These are phyloP conservation scores for Boletus reticuloceps DNA, from an alignment of 768 basidiomycete genomes.

Conservation along the genomic window DNA sequence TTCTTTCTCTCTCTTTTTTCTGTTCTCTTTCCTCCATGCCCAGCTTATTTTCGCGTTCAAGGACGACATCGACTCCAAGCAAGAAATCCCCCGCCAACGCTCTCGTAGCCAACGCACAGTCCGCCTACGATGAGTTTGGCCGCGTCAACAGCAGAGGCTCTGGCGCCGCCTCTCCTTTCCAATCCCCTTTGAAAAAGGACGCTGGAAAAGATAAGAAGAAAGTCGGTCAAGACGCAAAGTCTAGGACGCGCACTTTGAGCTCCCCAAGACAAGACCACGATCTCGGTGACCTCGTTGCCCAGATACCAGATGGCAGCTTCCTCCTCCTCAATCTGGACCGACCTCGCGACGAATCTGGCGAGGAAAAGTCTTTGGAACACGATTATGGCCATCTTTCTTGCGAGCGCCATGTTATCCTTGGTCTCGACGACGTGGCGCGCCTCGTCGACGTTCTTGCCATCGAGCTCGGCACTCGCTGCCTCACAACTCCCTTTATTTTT, in stretches of 20 bases:
- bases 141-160: conserved; percentile 49
- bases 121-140: conserved; percentile 62
- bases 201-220: conserved; percentile 45
- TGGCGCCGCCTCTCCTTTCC: conserved; percentile 22
- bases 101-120: conserved; percentile 12
- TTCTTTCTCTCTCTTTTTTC: background rate
- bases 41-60: conserved; percentile 70
- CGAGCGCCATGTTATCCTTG: conserved; percentile 70
- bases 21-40: conserved; percentile 48
- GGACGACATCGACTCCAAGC: conserved; percentile 56
- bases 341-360: conserved; percentile 39
- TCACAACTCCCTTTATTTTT: conserved; percentile 91
- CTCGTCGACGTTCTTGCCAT: conserved; percentile 69
- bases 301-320: conserved; percentile 50
- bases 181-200: conserved; percentile 44
- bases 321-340: conserved; percentile 51
- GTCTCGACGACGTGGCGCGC: conserved; percentile 67
- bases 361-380: conserved; percentile 39
- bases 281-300: conserved; percentile 35
- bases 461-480: conserved; percentile 69
- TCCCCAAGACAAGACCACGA: conserved; percentile 35
- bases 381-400: conserved; percentile 76
- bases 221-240: conserved; percentile 30
- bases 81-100: conserved; percentile 35
- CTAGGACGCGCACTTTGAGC: conserved; percentile 42